Evolutionary conservation across 1,284 basidiomycete genomes (phyloP), one percentile per base, ranked within the genome.

Genomic region (Mycosarcoma maydis): DNA sequence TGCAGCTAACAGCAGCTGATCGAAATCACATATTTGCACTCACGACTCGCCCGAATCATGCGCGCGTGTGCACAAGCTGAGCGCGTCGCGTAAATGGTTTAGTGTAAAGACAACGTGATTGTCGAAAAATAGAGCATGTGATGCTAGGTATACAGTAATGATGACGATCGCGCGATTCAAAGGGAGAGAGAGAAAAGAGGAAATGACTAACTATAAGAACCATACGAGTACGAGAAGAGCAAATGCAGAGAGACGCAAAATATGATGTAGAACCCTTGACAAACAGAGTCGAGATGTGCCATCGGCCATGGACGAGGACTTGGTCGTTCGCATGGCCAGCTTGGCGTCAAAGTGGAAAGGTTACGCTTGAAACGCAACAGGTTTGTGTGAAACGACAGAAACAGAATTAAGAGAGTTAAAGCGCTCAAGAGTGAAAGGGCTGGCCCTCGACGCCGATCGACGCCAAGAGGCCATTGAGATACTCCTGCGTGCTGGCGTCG

Each of bases 401-500:
- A 29, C 27, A 36, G 11, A 36, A 30, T 14, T 6, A 23, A n/a
- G 19, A 34, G 17, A 9, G 17, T n/a, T 27, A 9, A 33, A 17
- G 52, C 27, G 50, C 50, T 30, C 36, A 26, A 10, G 54, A 24
- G 38, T 41, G 41, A 23, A 55, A 59, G 24, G 49, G 43, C 39
- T 68, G 65, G 3, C 65, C 46, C 38, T 69, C 55, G 37, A 70
- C 67, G 40, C 69, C 69, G 39, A 72, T 72, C 23, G 69, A 72
- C n/a, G 69, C 57, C 17, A 72, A 37, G 24, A 72, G 40, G 16
- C 57, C 62, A 17, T 67, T 58, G 3, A 72, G 64, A 17, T 72
- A 72, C 33, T 72, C 62, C 38, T 66, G 64, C 13, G 69, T 59
- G 20, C 45, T 61, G 32, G 52, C 54, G 23, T 66, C 69, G 47